phyloP scores from a whole-genome alignment of 768 basidiomycete species.

The Tephrocybe sp. region DNA sequence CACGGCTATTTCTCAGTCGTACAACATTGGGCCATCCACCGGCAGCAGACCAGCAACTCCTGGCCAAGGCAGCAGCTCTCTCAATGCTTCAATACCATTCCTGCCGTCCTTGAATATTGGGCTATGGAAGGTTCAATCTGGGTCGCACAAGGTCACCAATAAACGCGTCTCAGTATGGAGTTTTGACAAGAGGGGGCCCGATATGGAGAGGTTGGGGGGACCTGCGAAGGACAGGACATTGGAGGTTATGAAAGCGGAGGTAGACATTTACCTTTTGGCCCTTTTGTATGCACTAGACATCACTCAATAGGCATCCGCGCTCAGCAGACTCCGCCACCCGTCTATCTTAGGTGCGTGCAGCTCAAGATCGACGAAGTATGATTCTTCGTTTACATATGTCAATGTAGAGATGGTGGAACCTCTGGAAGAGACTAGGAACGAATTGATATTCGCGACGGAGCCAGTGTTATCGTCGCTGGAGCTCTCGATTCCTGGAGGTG shows the following conservation, averaged over 20 bases:
- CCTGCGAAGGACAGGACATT: slow-evolving; percentile 70
- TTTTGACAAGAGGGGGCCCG: slow-evolving; percentile 78
- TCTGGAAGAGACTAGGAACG: slow-evolving; percentile 86
- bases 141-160: slow-evolving; percentile 83
- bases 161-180: slow-evolving; percentile 94
- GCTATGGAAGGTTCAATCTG: slow-evolving; percentile 86
- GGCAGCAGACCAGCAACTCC: slow-evolving; percentile 53
- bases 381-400: slow-evolving; percentile 10
- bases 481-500: slow-evolving; percentile 68
- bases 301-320: slow-evolving; percentile 66
- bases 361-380: not conserved
- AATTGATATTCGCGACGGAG: slow-evolving; percentile 93
- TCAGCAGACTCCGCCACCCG: slow-evolving; percentile 87
- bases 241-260: slow-evolving; percentile 91
- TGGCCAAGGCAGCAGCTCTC: slow-evolving; percentile 29
- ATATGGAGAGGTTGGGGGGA: slow-evolving; percentile 69
- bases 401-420: slow-evolving; percentile 93
- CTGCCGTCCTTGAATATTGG: slow-evolving; percentile 70
- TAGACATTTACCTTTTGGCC: slow-evolving; percentile 31
- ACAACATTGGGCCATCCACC: slow-evolving; percentile 55
- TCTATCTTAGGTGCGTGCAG: slow-evolving; percentile 73
- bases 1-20: slow-evolving; percentile 79
- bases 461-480: slow-evolving; percentile 81
- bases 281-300: slow-evolving; percentile 4
- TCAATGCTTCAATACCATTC: slow-evolving; percentile 38